phyloP scores from a whole-genome alignment of 495 filamentous ascomycete genomes.

The Penicillium bovifimosum region DNA sequence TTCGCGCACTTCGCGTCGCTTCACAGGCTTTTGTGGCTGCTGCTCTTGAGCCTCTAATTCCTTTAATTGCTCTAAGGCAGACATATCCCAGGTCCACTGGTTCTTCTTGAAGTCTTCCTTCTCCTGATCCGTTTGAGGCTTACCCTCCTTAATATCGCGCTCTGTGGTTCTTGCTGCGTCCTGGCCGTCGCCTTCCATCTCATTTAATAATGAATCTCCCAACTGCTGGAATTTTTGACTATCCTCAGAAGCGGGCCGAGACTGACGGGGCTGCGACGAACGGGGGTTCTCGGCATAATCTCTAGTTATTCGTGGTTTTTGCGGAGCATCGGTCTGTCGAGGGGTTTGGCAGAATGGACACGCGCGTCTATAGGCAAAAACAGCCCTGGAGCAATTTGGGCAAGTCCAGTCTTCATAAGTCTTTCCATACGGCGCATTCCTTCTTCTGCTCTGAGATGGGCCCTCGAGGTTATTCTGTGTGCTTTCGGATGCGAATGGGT shows the following conservation, averaged over 20 bases:
- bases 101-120: conserved; percentile 14
- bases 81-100: conserved; percentile 35
- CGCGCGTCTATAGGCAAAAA: conserved; percentile 16
- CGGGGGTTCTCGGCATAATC: background rate
- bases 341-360: conserved; percentile 31
- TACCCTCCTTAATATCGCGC: background rate
- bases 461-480: background rate
- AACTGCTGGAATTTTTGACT: conserved; percentile 20
- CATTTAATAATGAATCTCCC: conserved; percentile 11
- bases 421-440: background rate
- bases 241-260: background rate
- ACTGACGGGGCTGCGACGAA: background rate
- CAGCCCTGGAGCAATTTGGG: conserved; percentile 22
- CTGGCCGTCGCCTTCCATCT: conserved; percentile 1
- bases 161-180: background rate
- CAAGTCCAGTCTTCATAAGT: conserved; percentile 30
- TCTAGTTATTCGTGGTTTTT: background rate
- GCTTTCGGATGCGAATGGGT: background rate
- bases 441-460: background rate
- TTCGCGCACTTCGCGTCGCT: conserved; percentile 25
- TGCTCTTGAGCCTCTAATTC: conserved; percentile 11
- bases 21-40: conserved; percentile 15
- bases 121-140: conserved; percentile 3
- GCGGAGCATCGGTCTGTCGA: conserved; percentile 12
- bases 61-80: conserved; percentile 24